Conservation (phyloP, 2,329 filamentous ascomycete species). For the Aspergillus pseudoglaucus region DNA sequence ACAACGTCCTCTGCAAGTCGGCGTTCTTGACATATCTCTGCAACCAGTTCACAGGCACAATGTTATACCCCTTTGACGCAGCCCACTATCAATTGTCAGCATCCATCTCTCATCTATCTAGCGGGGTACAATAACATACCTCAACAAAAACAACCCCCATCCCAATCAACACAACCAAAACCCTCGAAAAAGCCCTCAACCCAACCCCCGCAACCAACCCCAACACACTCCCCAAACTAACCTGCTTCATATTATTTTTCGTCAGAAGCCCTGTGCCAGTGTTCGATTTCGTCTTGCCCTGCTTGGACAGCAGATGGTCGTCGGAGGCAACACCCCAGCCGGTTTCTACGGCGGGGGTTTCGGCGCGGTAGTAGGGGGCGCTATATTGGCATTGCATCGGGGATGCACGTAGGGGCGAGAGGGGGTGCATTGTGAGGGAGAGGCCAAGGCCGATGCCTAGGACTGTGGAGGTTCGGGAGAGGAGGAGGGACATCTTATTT, state of each 20-base stretch:
- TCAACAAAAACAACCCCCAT: constrained; percentile 39
- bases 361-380: constrained; percentile 18
- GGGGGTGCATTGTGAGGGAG: constrained; percentile 26
- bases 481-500: constrained; percentile 16
- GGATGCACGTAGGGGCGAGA: constrained; percentile 27
- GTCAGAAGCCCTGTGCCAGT: constrained; percentile 18
- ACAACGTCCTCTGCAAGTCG: constrained; percentile 32
- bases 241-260: constrained; percentile 35
- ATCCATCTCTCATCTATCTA: background rate
- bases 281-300: constrained; percentile 14
- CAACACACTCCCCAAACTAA: constrained; percentile 41
- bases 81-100: constrained; percentile 29
- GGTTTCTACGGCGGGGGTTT: constrained; percentile 13
- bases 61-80: constrained; percentile 41
- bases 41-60: constrained; percentile 36
- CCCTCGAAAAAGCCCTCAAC: constrained; percentile 39
- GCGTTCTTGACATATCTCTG: constrained; percentile 38
- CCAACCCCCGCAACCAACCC: constrained; percentile 39
- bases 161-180: constrained; percentile 38
- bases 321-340: constrained; percentile 21
- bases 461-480: constrained; percentile 20
- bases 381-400: constrained; percentile 35
- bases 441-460: constrained; percentile 32
- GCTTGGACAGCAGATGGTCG: constrained; percentile 18
- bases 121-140: constrained; percentile 24